These are phyloP conservation scores for Entamoeba moshkovskii DNA, from an alignment of 208 protist genomes.

Conservation along the genomic window DNA sequence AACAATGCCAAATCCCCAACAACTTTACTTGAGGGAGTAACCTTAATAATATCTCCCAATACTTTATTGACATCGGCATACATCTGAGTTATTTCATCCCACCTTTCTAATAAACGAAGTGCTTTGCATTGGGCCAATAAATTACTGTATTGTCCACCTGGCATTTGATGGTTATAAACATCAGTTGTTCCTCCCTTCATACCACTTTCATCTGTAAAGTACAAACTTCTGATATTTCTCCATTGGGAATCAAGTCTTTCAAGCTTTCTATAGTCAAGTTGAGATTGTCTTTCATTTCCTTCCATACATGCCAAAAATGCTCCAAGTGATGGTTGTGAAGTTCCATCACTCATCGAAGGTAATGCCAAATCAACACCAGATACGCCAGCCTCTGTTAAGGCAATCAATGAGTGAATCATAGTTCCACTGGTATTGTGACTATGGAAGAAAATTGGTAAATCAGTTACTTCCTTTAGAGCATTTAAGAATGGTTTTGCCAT, in stretches of 20 bases:
- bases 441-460: constrained; percentile 68
- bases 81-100: constrained; percentile 30
- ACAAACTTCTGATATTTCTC: constrained; percentile 23
- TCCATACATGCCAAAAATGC: constrained; percentile 46
- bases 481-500: constrained; percentile 37
- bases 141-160: constrained; percentile 64
- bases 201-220: neutral
- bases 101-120: constrained; percentile 46
- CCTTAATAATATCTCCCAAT: constrained; percentile 54
- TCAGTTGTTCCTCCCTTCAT: constrained; percentile 22
- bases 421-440: constrained; percentile 65
- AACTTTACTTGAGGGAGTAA: constrained; percentile 44
- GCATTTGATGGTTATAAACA: constrained; percentile 55
- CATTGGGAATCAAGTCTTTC: constrained; percentile 11
- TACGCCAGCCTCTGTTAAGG: constrained; percentile 48
- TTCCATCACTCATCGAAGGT: constrained; percentile 54
- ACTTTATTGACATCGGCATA: constrained; percentile 44
- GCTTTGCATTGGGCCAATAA: constrained; percentile 57
- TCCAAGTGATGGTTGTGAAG: constrained; percentile 59
- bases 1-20: constrained; percentile 36
- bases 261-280: neutral
- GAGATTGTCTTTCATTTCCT: neutral
- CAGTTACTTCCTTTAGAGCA: constrained; percentile 47
- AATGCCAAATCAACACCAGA: constrained; percentile 56
- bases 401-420: constrained; percentile 58